phyloP scores from a whole-genome alignment of 108 stramenopile genomes.

The Pseudonitzschia multistriata region DNA sequence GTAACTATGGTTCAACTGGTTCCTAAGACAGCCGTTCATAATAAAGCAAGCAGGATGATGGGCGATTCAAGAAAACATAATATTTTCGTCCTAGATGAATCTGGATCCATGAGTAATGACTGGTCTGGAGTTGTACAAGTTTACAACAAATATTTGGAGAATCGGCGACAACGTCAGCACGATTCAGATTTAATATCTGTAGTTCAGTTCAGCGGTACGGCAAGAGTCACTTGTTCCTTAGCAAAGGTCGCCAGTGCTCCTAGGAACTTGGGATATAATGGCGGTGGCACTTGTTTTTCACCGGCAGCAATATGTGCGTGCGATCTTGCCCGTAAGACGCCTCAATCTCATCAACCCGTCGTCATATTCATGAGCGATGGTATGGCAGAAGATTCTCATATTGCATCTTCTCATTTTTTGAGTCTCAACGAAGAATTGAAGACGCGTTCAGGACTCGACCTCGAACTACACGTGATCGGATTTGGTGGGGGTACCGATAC shows the following conservation, averaged over 20 bases:
- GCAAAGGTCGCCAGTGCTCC: slow-evolving; percentile 29
- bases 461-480: slow-evolving; percentile 64
- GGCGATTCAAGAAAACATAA: slow-evolving; percentile 37
- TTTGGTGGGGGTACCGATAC: slow-evolving; percentile 42
- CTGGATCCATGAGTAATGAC: slow-evolving; percentile 42
- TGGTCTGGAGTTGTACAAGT: slow-evolving; percentile 58
- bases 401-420: slow-evolving; percentile 42
- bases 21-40: slow-evolving; percentile 8
- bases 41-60: not conserved
- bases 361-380: slow-evolving; percentile 75
- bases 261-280: slow-evolving; percentile 22
- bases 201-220: slow-evolving; percentile 37
- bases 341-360: slow-evolving; percentile 37
- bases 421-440: slow-evolving; percentile 29
- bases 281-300: slow-evolving; percentile 44
- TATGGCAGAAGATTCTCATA: slow-evolving; percentile 36
- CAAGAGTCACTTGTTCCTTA: slow-evolving; percentile 38
- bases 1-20: slow-evolving; percentile 47
- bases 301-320: slow-evolving; percentile 42
- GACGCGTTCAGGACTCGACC: slow-evolving; percentile 36
- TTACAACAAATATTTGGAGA: slow-evolving; percentile 41
- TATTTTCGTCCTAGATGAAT: slow-evolving; percentile 60
- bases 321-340: slow-evolving; percentile 34
- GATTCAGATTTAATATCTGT: slow-evolving; percentile 56
- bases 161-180: slow-evolving; percentile 43